Evolutionary conservation across 1,139 yeast genomes (phyloP), one percentile per base, ranked within the genome.

Genomic region (Magnusiomyces tetraspermus): DNA sequence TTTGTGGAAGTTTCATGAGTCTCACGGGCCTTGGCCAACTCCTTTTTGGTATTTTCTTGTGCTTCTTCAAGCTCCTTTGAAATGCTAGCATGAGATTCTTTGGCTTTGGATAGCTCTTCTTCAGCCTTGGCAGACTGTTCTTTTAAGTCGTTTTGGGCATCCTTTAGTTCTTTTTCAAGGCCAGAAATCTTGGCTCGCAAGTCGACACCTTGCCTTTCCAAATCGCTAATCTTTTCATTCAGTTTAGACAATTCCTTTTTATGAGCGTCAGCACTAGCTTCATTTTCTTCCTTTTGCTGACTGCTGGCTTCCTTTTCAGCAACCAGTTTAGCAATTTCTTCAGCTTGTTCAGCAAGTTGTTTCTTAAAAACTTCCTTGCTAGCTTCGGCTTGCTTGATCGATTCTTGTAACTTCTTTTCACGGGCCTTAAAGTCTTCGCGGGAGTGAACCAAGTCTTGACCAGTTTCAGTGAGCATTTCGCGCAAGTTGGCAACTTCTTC

Each of bases 391-490:
- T 40, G 40, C 38, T 28, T 17, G 30, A 43, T 11, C n/a, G 36
- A 8, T 28, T 24, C 45, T 13, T n/a, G 44, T 10, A 31, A 19
- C 17, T 48, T 40, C 13, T 23, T 26, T 23, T 33, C 30, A 3
- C 26, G 36, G 23, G 26, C 26, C 30, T 47, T 47, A 10, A 46
- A 17, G 37, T 50, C 51, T 22, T 45, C 48, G 2, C 41, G 51
- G 6, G 51, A 30, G 30, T 23, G 70, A 0, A 87, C 94, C 26
- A 87, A 71, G 50, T 86, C 94, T 61, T 84, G 78, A 1, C 96
- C 96, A 22, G 88, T 75, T 50, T 78, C 80, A 59, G 77, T 77
- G 49, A 88, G 67, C 85, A 82, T 84, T 54, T 86, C 96, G 58
- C 83, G 76, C 51, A 85, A 73, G 49, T 70, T 71, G 41, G 78